Evolutionary conservation across 1,139 yeast species (phyloP).

Genomic region (Kodamaea fungicola): DNA sequence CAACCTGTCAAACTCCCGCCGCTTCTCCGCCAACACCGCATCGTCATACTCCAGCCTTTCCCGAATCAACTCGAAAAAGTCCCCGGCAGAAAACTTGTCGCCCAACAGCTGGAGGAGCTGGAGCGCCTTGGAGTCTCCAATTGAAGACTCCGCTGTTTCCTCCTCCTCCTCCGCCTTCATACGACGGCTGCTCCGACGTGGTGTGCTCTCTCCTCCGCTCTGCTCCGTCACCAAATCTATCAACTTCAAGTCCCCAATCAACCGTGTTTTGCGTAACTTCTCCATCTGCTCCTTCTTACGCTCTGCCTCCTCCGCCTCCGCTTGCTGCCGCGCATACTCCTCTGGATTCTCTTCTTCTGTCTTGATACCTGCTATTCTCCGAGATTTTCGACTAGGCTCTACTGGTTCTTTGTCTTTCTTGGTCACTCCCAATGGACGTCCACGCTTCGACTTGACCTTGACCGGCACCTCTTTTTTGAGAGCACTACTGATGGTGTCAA

Average conservation of each 20-base stretch:
- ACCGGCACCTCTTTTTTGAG: conserved; percentile 26
- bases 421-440: conserved; percentile 15
- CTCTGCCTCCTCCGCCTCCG: conserved; percentile 35
- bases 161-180: conserved; percentile 6
- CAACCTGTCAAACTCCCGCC: conserved; percentile 52
- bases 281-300: conserved; percentile 45
- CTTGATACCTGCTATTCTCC: conserved; percentile 63
- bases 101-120: conserved; percentile 44
- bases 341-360: conserved; percentile 37
- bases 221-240: conserved; percentile 52
- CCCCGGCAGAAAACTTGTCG: conserved; percentile 70
- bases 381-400: conserved; percentile 59
- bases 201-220: conserved; percentile 22
- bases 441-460: conserved; percentile 20
- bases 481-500: conserved; percentile 32
- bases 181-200: conserved; percentile 7
- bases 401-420: conserved; percentile 21
- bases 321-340: conserved; percentile 30
- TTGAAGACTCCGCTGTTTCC: conserved; percentile 2
- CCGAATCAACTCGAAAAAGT: conserved; percentile 58
- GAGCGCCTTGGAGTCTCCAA: conserved; percentile 23
- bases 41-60: conserved; percentile 26
- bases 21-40: conserved; percentile 38
- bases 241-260: conserved; percentile 61
- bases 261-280: conserved; percentile 48